Conservation (phyloP, 2,329 filamentous ascomycete genomes). For the Aspergillus uvarum region DNA sequence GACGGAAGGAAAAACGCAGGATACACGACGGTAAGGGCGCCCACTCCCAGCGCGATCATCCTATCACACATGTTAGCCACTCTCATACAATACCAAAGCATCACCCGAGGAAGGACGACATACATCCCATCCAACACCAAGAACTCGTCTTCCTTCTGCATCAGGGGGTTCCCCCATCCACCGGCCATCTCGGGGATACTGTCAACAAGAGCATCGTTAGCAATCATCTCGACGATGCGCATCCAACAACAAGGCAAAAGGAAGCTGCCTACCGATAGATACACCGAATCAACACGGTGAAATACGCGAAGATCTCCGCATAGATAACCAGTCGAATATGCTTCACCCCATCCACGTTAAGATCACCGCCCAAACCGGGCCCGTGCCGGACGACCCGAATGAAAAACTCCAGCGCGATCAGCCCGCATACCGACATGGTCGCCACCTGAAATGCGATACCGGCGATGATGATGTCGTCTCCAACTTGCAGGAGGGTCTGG, state of each 20-base stretch:
- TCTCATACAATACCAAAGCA: neutral
- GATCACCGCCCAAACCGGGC: slow-evolving; percentile 27
- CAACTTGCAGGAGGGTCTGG: slow-evolving; percentile 43
- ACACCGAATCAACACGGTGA: slow-evolving; percentile 44
- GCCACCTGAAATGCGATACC: slow-evolving; percentile 59
- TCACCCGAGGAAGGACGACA: slow-evolving; percentile 14
- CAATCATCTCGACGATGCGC: neutral
- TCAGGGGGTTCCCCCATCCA: slow-evolving; percentile 49
- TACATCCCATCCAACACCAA: slow-evolving; percentile 50
- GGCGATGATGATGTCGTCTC: slow-evolving; percentile 58
- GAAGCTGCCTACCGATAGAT: slow-evolving; percentile 41
- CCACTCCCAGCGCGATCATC: slow-evolving; percentile 47
- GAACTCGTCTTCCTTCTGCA: slow-evolving; percentile 50
- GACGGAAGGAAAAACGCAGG: slow-evolving; percentile 47
- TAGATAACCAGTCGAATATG: slow-evolving; percentile 29
- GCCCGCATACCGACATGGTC: slow-evolving; percentile 44
- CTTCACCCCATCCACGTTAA: slow-evolving; percentile 20
- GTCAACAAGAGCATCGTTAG: slow-evolving; percentile 8
- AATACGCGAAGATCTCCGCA: slow-evolving; percentile 38
- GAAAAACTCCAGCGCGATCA: slow-evolving; percentile 48
- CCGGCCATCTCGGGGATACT: slow-evolving; percentile 53
- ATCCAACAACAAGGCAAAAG: neutral
- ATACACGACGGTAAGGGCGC: slow-evolving; percentile 45
- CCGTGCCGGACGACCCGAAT: slow-evolving; percentile 33
- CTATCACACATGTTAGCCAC: slow-evolving; percentile 22